These are phyloP conservation scores for Candida patagonica DNA, from an alignment of 805 yeast species.

Conservation along the genomic window DNA sequence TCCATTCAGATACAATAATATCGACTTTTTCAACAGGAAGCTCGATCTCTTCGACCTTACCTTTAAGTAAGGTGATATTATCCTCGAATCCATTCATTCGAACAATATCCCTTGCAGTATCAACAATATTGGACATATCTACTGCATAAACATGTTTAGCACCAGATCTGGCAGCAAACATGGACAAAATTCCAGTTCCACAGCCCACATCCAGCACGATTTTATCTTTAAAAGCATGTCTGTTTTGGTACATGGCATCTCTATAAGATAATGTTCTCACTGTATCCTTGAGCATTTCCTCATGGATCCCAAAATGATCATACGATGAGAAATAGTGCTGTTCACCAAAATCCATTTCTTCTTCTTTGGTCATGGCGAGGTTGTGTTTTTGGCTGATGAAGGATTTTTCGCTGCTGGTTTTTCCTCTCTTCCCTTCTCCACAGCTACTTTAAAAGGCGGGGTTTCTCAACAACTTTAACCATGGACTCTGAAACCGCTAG, in stretches of 20 bases:
- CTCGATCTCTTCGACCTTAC: conserved; percentile 84
- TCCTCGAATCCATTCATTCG: conserved; percentile 75
- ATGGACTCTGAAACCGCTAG: background rate
- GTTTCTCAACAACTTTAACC: background rate
- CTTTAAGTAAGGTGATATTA: conserved; percentile 79
- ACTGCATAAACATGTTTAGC: conserved; percentile 97
- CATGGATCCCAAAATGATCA: conserved; percentile 96
- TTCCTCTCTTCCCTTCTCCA: too few relatives aligned
- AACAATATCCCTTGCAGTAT: conserved; percentile 87
- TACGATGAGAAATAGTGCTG: conserved; percentile 94
- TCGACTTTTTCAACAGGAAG: conserved; percentile 86
- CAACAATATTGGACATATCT: conserved; percentile 94
- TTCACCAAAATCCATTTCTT: conserved; percentile 40
- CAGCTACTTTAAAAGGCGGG: too few relatives aligned
- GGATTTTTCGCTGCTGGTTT: too few relatives aligned
- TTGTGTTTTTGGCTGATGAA: too few relatives aligned
- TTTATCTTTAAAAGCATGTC: conserved; percentile 82
- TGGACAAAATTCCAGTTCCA: conserved; percentile 94
- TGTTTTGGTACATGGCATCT: conserved; percentile 84
- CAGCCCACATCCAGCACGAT: conserved; percentile 96
- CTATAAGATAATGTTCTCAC: conserved; percentile 88
- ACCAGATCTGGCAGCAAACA: conserved; percentile 99
- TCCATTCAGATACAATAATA: conserved; percentile 95
- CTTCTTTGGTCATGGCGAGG: too few relatives aligned
- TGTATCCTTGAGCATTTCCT: conserved; percentile 95